Base-by-base conservation (phyloP, 768 basidiomycete genomes). In the Calocybe indica region DNA sequence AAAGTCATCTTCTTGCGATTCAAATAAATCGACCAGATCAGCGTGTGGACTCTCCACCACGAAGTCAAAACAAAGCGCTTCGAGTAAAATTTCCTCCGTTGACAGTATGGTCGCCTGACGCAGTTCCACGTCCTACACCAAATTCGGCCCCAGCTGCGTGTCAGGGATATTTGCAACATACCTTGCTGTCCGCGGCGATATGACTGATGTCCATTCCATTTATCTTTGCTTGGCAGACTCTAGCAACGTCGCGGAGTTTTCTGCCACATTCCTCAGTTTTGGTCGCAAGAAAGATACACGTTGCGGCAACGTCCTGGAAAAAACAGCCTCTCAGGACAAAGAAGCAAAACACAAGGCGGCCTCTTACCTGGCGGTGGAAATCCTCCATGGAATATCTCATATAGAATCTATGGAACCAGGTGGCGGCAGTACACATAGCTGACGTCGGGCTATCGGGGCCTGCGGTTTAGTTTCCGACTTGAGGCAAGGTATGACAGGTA, bases 341-440 rank as follows among this genome's bases (percentile, higher is more conserved):
- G 49, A 52, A 15, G 41, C 8, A 43, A 4, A 32, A 37, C 36
- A 10, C 22, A 30, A 30, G 45, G 40, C 45, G 50, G 52, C n/a
- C 38, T 50, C 71, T 53, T 65, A 86, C 89, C 73, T 88, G 85
- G 37, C 82, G 76, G 55, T 87, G 84, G 57, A 87, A 85, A 58
- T 90, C 86, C 56, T 85, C 82, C 78, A 89, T 79, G 28, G 88
- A 80, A 61, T 79, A 83, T 50, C 90, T 76, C 89, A 92, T 90
- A 63, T 88, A 92, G 64, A 92, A 92, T 9, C 91, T 77, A 63
- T 92, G 91, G 55, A 92, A 90, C 86, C 90, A 92, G 5, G 85
- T 88, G 22, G 89, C 88, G 22, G 91, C 88, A 22, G 91, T 89
- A 57, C 85, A 85, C 70, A 91, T 79, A 10, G 89, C 88, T 11